Evolutionary conservation across 2,329 filamentous ascomycete species (phyloP).

Genomic region (Claviceps fusiformis): DNA sequence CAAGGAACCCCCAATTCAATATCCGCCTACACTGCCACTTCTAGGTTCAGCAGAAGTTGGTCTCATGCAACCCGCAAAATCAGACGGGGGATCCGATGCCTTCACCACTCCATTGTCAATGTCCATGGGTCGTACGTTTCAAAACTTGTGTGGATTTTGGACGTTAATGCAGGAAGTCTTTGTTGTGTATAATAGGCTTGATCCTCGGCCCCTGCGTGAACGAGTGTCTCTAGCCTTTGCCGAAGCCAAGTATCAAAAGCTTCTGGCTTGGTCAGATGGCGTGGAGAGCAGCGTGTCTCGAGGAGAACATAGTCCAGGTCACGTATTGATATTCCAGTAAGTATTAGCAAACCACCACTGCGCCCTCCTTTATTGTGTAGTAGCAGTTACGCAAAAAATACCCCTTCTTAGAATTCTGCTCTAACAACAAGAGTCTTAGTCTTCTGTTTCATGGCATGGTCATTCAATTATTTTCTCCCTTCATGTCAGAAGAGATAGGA

Average conservation of each 20-base stretch:
- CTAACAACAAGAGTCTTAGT: not conserved
- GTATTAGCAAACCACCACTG: not conserved
- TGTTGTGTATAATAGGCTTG: not conserved
- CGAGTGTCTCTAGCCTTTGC: not conserved
- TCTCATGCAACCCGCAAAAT: not conserved
- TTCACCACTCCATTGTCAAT: not conserved
- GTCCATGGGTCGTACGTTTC: not conserved
- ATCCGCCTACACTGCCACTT: not conserved
- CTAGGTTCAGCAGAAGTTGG: not conserved
- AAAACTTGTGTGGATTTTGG: not conserved
- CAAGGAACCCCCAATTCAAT: not conserved
- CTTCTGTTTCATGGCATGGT: not conserved
- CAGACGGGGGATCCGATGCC: not conserved
- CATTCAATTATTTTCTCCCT: not conserved
- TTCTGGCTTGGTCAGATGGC: not conserved
- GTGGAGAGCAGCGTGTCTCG: not conserved
- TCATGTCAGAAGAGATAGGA: not conserved
- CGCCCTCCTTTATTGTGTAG: too few relatives aligned
- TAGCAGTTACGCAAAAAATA: too few relatives aligned
- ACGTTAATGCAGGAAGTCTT: not conserved
- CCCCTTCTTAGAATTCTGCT: too few relatives aligned
- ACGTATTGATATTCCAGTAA: not conserved
- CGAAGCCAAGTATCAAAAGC: conserved; percentile 1
- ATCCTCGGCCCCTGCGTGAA: not conserved
- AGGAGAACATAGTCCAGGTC: not conserved